A percentile compares a stretch with the other conserved stretches of the same genome.
Conservation (phyloP, 148 eudicot species). For the Amaranthus hypochondriacus region DNA sequence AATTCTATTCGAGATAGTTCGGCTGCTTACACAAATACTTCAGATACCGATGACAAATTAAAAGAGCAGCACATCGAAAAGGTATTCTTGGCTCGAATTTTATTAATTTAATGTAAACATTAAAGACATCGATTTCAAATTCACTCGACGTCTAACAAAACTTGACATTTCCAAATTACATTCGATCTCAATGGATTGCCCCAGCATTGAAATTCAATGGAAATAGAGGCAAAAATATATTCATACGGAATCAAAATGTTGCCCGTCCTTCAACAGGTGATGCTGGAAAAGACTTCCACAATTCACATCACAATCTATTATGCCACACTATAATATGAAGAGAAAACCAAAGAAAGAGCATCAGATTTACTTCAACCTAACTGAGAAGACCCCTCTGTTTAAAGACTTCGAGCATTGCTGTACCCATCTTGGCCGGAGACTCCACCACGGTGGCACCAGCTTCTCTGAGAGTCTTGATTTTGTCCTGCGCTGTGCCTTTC, state of each 20-base stretch:
- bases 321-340: slow-evolving; percentile 27
- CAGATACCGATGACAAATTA: not conserved
- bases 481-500: slow-evolving; percentile 96
- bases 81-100: not conserved
- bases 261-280: slow-evolving; percentile 23
- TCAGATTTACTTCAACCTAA: slow-evolving; percentile 18
- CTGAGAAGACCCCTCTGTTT: slow-evolving; percentile 79
- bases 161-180: slow-evolving; percentile 11
- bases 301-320: slow-evolving; percentile 23
- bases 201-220: slow-evolving; percentile 10
- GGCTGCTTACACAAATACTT: too few species aligned
- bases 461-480: slow-evolving; percentile 78
- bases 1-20: too few species aligned
- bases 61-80: not conserved
- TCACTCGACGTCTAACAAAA: slow-evolving; percentile 10
- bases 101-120: not conserved
- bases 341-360: slow-evolving; percentile 5
- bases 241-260: slow-evolving; percentile 11
- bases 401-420: slow-evolving; percentile 81
- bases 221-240: slow-evolving; percentile 15
- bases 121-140: not conserved
- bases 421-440: slow-evolving; percentile 94
- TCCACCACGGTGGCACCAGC: slow-evolving; percentile 92
- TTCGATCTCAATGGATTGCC: slow-evolving; percentile 17
- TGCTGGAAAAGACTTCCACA: slow-evolving; percentile 26